Percentiles rank a stretch among this genome's conserved stretches.
Conservation (phyloP, 495 filamentous ascomycete species). For the Penicillium riverlandense region DNA sequence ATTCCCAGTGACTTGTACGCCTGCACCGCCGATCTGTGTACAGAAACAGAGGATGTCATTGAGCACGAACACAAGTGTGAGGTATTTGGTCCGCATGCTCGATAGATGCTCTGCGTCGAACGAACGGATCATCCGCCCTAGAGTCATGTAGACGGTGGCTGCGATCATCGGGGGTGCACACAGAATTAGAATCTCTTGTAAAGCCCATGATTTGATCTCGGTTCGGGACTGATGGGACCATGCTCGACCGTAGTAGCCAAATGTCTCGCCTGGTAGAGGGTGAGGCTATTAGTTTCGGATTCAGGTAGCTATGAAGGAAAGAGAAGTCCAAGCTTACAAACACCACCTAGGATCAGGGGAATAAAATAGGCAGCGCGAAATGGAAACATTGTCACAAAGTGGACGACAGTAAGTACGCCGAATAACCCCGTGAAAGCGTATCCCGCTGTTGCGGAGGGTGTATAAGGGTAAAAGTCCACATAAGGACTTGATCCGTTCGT, state of each 20-base stretch:
- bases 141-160: slow-evolving; percentile 54
- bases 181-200: slow-evolving; percentile 40
- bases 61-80: slow-evolving; percentile 29
- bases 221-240: slow-evolving; percentile 24
- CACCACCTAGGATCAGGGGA: slow-evolving; percentile 47
- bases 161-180: slow-evolving; percentile 41
- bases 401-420: slow-evolving; percentile 28
- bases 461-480: slow-evolving; percentile 43
- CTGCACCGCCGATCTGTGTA: slow-evolving; percentile 29
- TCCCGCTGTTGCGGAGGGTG: slow-evolving; percentile 37
- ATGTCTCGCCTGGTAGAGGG: slow-evolving; percentile 30
- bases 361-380: slow-evolving; percentile 48
- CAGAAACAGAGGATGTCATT: slow-evolving; percentile 29
- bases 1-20: slow-evolving; percentile 36
- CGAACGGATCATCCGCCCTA: slow-evolving; percentile 44
- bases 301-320: not conserved
- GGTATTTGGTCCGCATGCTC: slow-evolving; percentile 15
- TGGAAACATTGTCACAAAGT: slow-evolving; percentile 35
- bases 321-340: slow-evolving; percentile 36
- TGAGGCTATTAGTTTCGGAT: not conserved
- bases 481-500: slow-evolving; percentile 23
- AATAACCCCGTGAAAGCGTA: slow-evolving; percentile 44
- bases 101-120: slow-evolving; percentile 38
- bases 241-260: slow-evolving; percentile 42
- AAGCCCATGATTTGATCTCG: slow-evolving; percentile 24